Evolutionary conservation across 495 filamentous ascomycete genomes (phyloP).

Genomic region (Astrothelium macrocarpum): DNA sequence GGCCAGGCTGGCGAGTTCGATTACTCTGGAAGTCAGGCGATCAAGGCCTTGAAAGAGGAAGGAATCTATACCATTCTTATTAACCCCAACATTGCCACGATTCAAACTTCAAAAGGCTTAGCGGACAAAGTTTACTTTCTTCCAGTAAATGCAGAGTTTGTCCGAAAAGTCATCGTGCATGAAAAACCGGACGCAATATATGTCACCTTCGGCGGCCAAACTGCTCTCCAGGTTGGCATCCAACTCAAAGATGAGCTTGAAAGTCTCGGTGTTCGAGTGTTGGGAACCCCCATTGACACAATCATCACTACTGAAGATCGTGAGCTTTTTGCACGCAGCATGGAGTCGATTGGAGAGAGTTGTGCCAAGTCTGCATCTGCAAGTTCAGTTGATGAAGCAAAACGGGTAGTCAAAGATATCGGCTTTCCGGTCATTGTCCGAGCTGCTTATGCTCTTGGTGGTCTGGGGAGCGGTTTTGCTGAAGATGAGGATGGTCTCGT

Average conservation of each 20-base stretch:
- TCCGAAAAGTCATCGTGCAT: conserved; percentile 90
- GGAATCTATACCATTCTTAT: conserved; percentile 92
- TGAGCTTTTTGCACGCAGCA: conserved; percentile 91
- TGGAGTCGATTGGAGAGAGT: conserved; percentile 97
- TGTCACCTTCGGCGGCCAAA: conserved; percentile 93
- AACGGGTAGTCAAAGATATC: conserved; percentile 74
- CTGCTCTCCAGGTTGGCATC: conserved; percentile 87
- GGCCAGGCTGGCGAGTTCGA: conserved; percentile 97
- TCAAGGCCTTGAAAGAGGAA: conserved; percentile 97
- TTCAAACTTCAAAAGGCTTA: conserved; percentile 91
- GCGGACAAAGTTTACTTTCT: conserved; percentile 99
- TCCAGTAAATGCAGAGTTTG: conserved; percentile 90
- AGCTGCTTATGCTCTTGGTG: conserved; percentile 91
- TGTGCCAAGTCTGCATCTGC: conserved; percentile 96
- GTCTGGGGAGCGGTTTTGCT: conserved; percentile 91
- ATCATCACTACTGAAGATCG: conserved; percentile 98
- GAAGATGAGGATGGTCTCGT: conserved; percentile 78
- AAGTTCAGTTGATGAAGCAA: conserved; percentile 73
- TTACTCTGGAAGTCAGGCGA: conserved; percentile 86
- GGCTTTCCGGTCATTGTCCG: conserved; percentile 95
- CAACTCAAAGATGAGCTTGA: conserved; percentile 95
- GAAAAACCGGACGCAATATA: conserved; percentile 96
- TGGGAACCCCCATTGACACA: conserved; percentile 93
- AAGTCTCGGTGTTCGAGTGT: conserved; percentile 76
- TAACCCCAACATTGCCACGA: conserved; percentile 98